These are phyloP conservation scores for Solanum sparsipilum DNA, from an alignment of 257 asterid genomes.

Conservation along the genomic window DNA sequence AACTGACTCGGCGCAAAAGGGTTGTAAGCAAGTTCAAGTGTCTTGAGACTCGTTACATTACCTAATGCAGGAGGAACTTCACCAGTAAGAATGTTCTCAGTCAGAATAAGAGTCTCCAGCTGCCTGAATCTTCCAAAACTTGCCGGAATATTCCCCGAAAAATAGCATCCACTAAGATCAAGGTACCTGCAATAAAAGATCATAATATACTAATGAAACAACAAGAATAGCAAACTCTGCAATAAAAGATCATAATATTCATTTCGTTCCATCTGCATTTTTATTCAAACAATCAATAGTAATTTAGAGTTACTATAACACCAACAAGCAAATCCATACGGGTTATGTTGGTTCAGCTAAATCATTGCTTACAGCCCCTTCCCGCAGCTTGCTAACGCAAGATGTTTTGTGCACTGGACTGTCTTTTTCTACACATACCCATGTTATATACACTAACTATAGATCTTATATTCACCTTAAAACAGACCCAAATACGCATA, in stretches of 20 bases:
- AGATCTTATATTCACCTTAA: not conserved
- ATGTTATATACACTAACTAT: not conserved
- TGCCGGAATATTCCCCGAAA: slow-evolving; percentile 63
- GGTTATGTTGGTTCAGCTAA: not conserved
- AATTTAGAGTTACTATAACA: not conserved
- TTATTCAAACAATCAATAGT: not conserved
- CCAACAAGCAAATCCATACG: rapidly evolving
- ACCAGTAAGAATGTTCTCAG: slow-evolving; percentile 40
- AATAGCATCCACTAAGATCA: slow-evolving; percentile 33
- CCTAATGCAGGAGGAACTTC: slow-evolving; percentile 53
- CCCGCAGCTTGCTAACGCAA: rapidly evolving
- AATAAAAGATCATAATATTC: not conserved
- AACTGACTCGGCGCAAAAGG: slow-evolving; percentile 37
- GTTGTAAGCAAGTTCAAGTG: slow-evolving; percentile 44
- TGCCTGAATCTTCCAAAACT: slow-evolving; percentile 43
- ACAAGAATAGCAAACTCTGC: not conserved
- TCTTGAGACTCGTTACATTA: slow-evolving; percentile 40
- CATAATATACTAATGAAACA: not conserved
- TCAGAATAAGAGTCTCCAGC: slow-evolving; percentile 42
- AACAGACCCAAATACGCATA: not conserved
- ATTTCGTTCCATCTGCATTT: not conserved
- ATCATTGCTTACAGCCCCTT: not conserved
- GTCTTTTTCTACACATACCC: not conserved
- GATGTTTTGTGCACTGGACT: not conserved
- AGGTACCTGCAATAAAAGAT: slow-evolving; percentile 31